These are phyloP conservation scores for Solanum sitiens DNA, from an alignment of 257 asterid genomes.

Conservation along the genomic window DNA sequence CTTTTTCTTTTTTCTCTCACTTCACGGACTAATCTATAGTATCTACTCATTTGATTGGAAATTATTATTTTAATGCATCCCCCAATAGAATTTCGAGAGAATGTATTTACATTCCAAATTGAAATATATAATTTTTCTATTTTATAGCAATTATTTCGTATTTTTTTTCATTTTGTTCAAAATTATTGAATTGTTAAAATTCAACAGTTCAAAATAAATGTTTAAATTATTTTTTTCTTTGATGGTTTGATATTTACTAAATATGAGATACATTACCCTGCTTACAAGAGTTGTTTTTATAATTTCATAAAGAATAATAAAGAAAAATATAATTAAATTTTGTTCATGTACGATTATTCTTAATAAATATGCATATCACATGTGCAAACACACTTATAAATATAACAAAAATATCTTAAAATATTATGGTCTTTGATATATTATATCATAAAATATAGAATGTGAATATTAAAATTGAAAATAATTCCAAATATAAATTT, in stretches of 20 bases:
- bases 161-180: no score
- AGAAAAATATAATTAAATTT: no score
- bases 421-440: not conserved
- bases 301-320: no score
- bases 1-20: not conserved
- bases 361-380: no score
- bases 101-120: not conserved
- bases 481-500: not conserved
- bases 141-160: no score
- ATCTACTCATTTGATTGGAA: not conserved
- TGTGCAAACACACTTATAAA: not conserved
- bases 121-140: no score
- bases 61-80: not conserved
- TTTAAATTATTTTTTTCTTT: no score
- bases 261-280: no score
- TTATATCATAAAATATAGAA: not conserved
- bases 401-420: not conserved
- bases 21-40: not conserved
- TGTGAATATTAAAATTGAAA: not conserved
- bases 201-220: no score
- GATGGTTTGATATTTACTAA: not conserved
- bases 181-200: no score
- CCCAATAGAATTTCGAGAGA: not conserved
- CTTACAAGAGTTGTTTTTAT: no score
- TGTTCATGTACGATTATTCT: not conserved